Evolutionary conservation across 768 basidiomycete species (phyloP), one percentile per base, ranked within the genome.

Genomic region (Podaxis sp.): DNA sequence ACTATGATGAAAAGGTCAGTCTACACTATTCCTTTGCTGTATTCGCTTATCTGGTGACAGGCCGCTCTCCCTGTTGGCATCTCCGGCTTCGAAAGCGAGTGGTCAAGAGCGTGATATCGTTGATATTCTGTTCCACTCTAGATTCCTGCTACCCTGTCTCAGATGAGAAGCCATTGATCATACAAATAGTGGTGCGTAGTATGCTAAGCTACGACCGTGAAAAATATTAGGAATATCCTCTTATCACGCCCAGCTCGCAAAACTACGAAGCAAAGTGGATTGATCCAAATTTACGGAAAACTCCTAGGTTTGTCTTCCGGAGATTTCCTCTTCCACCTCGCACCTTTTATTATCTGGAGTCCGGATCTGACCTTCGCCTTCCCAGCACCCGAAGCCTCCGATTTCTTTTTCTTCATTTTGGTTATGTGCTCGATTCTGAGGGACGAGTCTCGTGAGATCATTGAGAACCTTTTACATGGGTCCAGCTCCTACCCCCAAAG

Each of bases 1-100:
- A 95, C 66, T 96, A 96, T 65, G 93, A 96, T 65, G 93, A 96
- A 71, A 93, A 94, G 82, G 93, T 88, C 62, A 47, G 73, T 37
- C 35, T n/a, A 1, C 14, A 28, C 27, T 46, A 16, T 28, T 57
- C 61, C 48, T 36, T 23, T 6, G 52, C 62, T 40, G 16, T 1
- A 16, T 16, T 32, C 16, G 2, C 60, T 25, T 2, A 65, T 38
- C 53, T 50, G 56, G 59, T 57, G 35, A 37, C 62, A 89, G 90
- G 78, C 80, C 13, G 75, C 77, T 18, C 70, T 81, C 14, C 87
- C 90, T 3, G 91, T 94, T 14, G 80, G 86, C 9, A 77, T 95
- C n/a, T 88, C 85, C 42, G 78, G 81, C 5, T 71, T 94, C 42
- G 77, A 83, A 66, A 84, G 86, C 65, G 70, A 78, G 62, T 93